phyloP scores from a whole-genome alignment of 345 rosid species.

The Gossypium herbaceum region DNA sequence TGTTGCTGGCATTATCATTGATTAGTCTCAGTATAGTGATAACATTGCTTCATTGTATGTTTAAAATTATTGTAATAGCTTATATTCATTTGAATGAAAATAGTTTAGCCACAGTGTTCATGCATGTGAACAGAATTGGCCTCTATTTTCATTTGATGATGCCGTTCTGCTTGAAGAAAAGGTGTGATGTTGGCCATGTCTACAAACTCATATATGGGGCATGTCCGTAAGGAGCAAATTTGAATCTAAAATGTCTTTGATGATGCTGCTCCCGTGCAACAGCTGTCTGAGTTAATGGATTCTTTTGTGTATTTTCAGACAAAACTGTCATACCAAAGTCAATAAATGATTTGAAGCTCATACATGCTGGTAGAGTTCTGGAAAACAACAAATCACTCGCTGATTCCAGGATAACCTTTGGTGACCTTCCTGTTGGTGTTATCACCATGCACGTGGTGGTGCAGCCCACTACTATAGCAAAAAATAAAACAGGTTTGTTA shows the following conservation, averaged over 20 bases:
- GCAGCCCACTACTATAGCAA: slow-evolving; percentile 28
- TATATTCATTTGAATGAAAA: not conserved
- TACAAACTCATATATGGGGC: not conserved
- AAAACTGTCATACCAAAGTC: slow-evolving; percentile 33
- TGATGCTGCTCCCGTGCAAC: not conserved
- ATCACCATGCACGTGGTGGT: slow-evolving; percentile 39
- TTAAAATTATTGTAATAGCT: not conserved
- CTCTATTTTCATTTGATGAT: not conserved
- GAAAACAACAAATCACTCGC: slow-evolving; percentile 39
- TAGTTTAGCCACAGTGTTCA: not conserved
- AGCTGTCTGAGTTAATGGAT: slow-evolving; percentile 8
- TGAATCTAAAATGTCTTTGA: not conserved
- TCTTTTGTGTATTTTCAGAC: slow-evolving; percentile 23
- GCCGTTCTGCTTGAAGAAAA: not conserved
- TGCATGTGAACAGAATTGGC: not conserved
- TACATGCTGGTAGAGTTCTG: slow-evolving; percentile 41
- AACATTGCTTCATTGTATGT: not conserved
- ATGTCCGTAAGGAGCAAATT: not conserved
- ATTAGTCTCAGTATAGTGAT: not conserved
- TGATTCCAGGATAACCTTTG: slow-evolving; percentile 30
- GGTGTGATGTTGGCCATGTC: not conserved
- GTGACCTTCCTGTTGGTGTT: slow-evolving; percentile 31
- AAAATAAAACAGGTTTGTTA: slow-evolving; percentile 34
- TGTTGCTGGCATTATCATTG: not conserved
- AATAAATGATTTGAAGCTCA: slow-evolving; percentile 34